Evolutionary conservation across 257 asterid genomes (phyloP).

Genomic region (Penstemon barbatus): DNA sequence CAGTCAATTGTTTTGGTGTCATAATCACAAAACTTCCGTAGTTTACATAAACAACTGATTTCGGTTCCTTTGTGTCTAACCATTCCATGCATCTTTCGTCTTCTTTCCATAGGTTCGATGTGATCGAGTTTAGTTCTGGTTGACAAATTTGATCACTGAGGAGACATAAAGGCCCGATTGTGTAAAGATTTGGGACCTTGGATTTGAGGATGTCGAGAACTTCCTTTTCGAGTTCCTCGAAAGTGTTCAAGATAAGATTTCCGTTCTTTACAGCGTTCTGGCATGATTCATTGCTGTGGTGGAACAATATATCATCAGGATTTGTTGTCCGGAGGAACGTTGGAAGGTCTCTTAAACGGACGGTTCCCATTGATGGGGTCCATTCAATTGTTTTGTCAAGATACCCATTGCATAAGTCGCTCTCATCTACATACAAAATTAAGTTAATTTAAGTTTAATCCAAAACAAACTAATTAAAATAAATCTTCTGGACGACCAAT

Average conservation of each 20-base stretch:
- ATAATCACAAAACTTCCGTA: conserved; percentile 42
- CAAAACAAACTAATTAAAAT: too few species aligned
- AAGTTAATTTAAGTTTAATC: not conserved
- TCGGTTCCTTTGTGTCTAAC: conserved; percentile 34
- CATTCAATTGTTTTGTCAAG: conserved; percentile 44
- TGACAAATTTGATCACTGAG: conserved; percentile 10
- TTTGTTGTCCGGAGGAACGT: conserved; percentile 37
- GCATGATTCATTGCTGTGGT: conserved; percentile 31
- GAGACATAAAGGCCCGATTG: conserved; percentile 41
- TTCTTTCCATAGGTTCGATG: conserved; percentile 43
- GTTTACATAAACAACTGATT: conserved; percentile 44
- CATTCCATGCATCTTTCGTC: conserved; percentile 38
- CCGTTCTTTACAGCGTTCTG: conserved; percentile 27
- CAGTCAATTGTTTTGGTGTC: conserved; percentile 37
- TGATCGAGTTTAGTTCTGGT: conserved; percentile 19
- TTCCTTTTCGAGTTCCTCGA: conserved; percentile 40
- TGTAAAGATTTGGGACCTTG: conserved; percentile 37
- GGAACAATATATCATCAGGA: conserved; percentile 38
- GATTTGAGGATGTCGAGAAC: conserved; percentile 32
- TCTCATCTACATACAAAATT: conserved; percentile 35
- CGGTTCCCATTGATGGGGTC: conserved; percentile 40
- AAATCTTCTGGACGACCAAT: too few species aligned
- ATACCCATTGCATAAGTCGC: conserved; percentile 43
- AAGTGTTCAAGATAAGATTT: conserved; percentile 41
- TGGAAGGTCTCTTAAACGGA: conserved; percentile 42